A percentile compares a stretch with the other conserved stretches of the same genome.
These are phyloP conservation scores for Penicillium ochrochloron DNA, from an alignment of 495 filamentous ascomycete species.

Conservation along the genomic window DNA sequence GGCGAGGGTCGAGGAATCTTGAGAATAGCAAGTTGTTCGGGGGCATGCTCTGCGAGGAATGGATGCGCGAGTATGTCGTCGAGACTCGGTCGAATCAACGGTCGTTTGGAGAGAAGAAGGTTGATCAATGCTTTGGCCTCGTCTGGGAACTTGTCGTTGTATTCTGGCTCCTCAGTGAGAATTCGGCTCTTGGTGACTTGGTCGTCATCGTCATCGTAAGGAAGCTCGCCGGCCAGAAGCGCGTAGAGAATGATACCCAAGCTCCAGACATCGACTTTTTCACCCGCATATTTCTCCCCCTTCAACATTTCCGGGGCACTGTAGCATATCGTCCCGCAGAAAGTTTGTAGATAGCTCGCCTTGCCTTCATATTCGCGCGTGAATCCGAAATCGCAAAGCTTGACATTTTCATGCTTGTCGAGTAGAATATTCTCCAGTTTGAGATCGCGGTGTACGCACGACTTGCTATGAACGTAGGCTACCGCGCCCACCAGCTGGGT, in stretches of 20 bases:
- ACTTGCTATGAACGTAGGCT: constrained; percentile 91
- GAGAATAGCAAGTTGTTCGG: constrained; percentile 87
- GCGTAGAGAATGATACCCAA: constrained; percentile 95
- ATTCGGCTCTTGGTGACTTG: constrained; percentile 83
- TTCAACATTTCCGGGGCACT: constrained; percentile 98
- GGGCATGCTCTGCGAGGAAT: constrained; percentile 86
- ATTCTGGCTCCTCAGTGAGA: constrained; percentile 79
- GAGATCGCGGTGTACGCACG: constrained; percentile 94
- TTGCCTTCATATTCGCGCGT: constrained; percentile 97
- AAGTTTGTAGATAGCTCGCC: constrained; percentile 93
- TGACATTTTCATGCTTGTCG: constrained; percentile 97
- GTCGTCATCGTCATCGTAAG: constrained; percentile 95
- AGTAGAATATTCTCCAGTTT: constrained; percentile 97
- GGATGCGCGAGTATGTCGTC: constrained; percentile 88
- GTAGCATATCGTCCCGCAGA: constrained; percentile 97
- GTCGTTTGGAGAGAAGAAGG: constrained; percentile 82
- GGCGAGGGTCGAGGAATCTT: constrained; percentile 82
- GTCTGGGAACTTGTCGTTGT: constrained; percentile 75
- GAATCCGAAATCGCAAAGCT: constrained; percentile 98
- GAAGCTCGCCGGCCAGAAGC: constrained; percentile 87
- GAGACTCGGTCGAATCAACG: constrained; percentile 79
- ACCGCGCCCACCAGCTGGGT: constrained; percentile 95
- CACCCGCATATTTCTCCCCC: constrained; percentile 95
- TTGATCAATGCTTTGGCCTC: constrained; percentile 79
- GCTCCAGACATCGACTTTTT: constrained; percentile 99